These are phyloP conservation scores for Arabidopsis suecica DNA, from an alignment of 345 rosid genomes.

Conservation along the genomic window DNA sequence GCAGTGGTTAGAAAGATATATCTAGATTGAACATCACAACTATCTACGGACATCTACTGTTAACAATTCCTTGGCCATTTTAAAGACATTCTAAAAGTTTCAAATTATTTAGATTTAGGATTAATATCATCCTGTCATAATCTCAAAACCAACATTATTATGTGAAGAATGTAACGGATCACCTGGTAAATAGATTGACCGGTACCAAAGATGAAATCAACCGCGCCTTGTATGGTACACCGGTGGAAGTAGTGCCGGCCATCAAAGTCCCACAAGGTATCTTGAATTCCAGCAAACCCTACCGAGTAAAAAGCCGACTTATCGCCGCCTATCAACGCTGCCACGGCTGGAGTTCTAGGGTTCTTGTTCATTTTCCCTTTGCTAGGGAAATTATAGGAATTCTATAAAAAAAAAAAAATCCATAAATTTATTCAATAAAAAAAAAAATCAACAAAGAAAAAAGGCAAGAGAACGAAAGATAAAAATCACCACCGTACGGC, in stretches of 20 bases:
- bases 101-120: background rate
- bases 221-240: slow-evolving; percentile 79
- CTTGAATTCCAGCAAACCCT: slow-evolving; percentile 71
- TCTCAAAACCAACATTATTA: background rate
- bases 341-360: slow-evolving; percentile 59
- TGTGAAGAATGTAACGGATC: slow-evolving; percentile 30
- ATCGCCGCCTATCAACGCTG: slow-evolving; percentile 72
- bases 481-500: slow-evolving; percentile 21
- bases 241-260: slow-evolving; percentile 74
- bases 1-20: too few relatives aligned
- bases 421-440: background rate
- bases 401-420: slow-evolving; percentile 46
- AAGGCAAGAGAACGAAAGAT: background rate
- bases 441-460: background rate
- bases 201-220: slow-evolving; percentile 82
- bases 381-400: slow-evolving; percentile 60
- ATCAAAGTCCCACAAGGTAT: slow-evolving; percentile 74
- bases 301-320: slow-evolving; percentile 62
- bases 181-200: slow-evolving; percentile 89
- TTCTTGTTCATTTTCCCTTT: slow-evolving; percentile 41
- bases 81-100: too few relatives aligned
- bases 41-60: background rate
- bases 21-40: too few relatives aligned
- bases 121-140: background rate
- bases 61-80: background rate